These are phyloP conservation scores for Myxozyma sirexii DNA, from an alignment of 805 yeast species.

Conservation along the genomic window DNA sequence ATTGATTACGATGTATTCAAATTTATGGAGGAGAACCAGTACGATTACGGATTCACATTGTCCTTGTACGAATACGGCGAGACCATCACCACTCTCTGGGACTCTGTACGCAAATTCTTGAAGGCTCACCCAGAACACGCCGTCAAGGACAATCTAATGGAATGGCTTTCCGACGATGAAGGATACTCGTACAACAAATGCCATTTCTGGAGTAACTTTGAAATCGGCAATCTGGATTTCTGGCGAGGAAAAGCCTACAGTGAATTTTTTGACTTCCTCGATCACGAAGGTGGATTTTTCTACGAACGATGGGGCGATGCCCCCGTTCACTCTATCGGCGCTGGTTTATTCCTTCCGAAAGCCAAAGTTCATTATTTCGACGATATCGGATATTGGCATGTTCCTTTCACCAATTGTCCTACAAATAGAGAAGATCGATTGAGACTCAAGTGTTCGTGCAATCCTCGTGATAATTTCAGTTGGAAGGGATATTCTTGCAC, in stretches of 20 bases:
- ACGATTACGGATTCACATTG: slow-evolving; percentile 76
- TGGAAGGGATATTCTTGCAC: slow-evolving; percentile 49
- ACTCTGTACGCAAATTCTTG: slow-evolving; percentile 65
- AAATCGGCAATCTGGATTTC: slow-evolving; percentile 60
- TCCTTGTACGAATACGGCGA: slow-evolving; percentile 68
- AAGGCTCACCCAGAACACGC: slow-evolving; percentile 60
- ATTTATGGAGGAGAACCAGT: slow-evolving; percentile 73
- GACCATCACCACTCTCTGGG: slow-evolving; percentile 80
- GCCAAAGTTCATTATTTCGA: slow-evolving; percentile 61
- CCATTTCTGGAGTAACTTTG: slow-evolving; percentile 83
- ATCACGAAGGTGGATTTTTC: slow-evolving; percentile 66
- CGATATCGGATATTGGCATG: slow-evolving; percentile 62
- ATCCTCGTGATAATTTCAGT: slow-evolving; percentile 44
- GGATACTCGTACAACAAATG: slow-evolving; percentile 72
- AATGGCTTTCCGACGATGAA: slow-evolving; percentile 68
- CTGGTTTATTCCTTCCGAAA: slow-evolving; percentile 54
- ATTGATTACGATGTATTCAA: slow-evolving; percentile 77
- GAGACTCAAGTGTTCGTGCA: slow-evolving; percentile 63
- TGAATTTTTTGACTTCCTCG: slow-evolving; percentile 58
- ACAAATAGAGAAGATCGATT: slow-evolving; percentile 53
- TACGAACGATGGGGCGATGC: slow-evolving; percentile 84
- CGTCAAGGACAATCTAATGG: slow-evolving; percentile 63
- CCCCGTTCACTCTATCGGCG: slow-evolving; percentile 70
- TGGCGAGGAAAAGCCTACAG: slow-evolving; percentile 60
- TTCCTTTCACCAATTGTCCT: slow-evolving; percentile 63